phyloP scores from a whole-genome alignment of 371 early-diverging fungal genomes.

The Apophysomyces sp. region DNA sequence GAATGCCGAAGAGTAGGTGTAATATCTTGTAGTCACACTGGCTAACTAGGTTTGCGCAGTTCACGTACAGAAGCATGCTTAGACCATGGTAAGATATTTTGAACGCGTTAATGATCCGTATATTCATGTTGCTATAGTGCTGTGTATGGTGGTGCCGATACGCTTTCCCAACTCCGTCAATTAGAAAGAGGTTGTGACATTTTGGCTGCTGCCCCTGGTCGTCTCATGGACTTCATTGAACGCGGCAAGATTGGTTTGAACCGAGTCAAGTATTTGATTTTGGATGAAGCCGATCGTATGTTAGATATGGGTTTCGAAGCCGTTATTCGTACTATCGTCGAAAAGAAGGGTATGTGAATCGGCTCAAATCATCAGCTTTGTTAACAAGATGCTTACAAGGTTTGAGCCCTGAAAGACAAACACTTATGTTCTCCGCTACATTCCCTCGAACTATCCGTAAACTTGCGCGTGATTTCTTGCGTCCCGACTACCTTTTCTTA shows the following conservation, averaged over 20 bases:
- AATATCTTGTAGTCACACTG: no score
- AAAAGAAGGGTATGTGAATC: conserved; percentile 61
- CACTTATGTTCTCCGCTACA: conserved; percentile 98
- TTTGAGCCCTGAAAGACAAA: conserved; percentile 78
- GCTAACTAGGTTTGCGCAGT: no score
- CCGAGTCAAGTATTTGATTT: conserved; percentile 88
- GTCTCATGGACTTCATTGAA: conserved; percentile 93
- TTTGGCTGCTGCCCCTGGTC: conserved; percentile 98
- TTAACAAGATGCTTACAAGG: neutral
- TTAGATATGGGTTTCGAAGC: conserved; percentile 99
- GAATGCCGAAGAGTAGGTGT: conserved; percentile 15
- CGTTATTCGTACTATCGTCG: conserved; percentile 92
- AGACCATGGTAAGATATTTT: conserved; percentile 30
- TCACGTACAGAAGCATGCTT: conserved; percentile 42
- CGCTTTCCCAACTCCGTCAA: conserved; percentile 81
- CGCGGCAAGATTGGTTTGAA: conserved; percentile 76
- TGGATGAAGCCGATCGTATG: conserved; percentile 99
- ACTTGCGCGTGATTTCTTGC: conserved; percentile 90
- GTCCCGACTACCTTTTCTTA: conserved; percentile 56
- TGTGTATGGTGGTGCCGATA: conserved; percentile 91
- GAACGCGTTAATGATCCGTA: neutral
- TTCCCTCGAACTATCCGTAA: conserved; percentile 93
- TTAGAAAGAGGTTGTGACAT: conserved; percentile 90
- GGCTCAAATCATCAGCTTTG: conserved; percentile 10
- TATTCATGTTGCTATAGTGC: conserved; percentile 47